phyloP scores from a whole-genome alignment of 768 basidiomycete species.

The Sporobolomyces roseus region DNA sequence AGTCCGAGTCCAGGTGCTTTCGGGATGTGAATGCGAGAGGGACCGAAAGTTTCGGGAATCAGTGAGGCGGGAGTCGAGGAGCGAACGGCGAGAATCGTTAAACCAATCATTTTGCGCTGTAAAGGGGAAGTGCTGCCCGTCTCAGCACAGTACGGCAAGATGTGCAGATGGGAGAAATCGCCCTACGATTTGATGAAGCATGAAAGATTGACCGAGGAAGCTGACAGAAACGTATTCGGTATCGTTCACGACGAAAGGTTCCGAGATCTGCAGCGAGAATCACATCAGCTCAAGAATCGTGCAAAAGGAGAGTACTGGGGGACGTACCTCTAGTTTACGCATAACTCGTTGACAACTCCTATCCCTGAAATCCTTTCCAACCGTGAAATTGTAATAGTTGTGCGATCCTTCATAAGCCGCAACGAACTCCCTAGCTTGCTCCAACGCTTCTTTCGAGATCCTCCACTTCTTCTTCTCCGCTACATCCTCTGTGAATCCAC shows the following conservation, averaged over 20 bases:
- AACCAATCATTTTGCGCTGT: slow-evolving; percentile 95
- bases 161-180: slow-evolving; percentile 18
- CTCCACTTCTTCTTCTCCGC: slow-evolving; percentile 58
- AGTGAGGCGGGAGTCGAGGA: slow-evolving; percentile 69
- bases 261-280: slow-evolving; percentile 57
- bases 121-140: not conserved
- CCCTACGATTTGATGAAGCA: slow-evolving; percentile 92
- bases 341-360: slow-evolving; percentile 78
- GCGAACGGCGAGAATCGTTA: slow-evolving; percentile 71
- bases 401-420: slow-evolving; percentile 77
- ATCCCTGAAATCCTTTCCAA: slow-evolving; percentile 78
- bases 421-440: slow-evolving; percentile 58
- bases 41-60: slow-evolving; percentile 69
- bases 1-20: slow-evolving; percentile 95
- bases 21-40: slow-evolving; percentile 73
- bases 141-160: not conserved
- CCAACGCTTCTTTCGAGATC: slow-evolving; percentile 57
- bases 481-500: slow-evolving; percentile 36
- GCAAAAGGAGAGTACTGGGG: not conserved
- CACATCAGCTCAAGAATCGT: not conserved
- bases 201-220: slow-evolving; percentile 96
- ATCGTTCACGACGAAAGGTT: slow-evolving; percentile 82
- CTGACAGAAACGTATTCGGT: slow-evolving; percentile 93
- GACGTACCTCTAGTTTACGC: slow-evolving; percentile 70
- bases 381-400: slow-evolving; percentile 97